Evolutionary conservation across 148 eudicot species (phyloP).

Genomic region (Cornus kousa): DNA sequence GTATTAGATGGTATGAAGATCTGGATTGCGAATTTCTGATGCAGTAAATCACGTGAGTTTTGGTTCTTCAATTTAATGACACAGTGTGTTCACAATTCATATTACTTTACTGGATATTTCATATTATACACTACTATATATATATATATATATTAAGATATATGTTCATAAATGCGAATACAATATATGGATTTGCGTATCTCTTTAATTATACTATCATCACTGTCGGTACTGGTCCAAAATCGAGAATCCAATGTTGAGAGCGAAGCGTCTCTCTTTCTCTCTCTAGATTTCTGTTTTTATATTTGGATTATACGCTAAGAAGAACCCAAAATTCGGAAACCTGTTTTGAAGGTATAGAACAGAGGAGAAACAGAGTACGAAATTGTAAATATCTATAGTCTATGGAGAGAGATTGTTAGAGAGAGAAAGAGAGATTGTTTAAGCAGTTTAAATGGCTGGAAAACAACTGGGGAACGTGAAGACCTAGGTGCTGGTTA

Average conservation of each 20-base stretch:
- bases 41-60: slow-evolving; percentile 5
- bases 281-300: not conserved
- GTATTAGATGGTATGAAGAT: not conserved
- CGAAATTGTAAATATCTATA: not conserved
- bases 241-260: not conserved
- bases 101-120: too few relatives aligned
- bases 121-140: not conserved
- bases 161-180: not conserved
- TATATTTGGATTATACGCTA: too few relatives aligned
- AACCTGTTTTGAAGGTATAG: not conserved
- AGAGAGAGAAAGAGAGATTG: not conserved
- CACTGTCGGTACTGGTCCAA: not conserved
- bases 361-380: not conserved
- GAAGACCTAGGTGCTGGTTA: not conserved
- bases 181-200: not conserved
- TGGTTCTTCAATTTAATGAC: not conserved
- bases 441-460: not conserved
- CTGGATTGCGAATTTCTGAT: not conserved
- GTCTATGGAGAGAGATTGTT: not conserved
- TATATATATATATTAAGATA: too few relatives aligned
- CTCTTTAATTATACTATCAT: not conserved
- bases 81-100: not conserved
- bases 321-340: too few relatives aligned
- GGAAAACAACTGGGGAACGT: not conserved
- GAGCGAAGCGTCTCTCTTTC: too few relatives aligned